Base-by-base conservation (phyloP, 202 grass and related monocot genomes). In the Carex sylvatica region DNA sequence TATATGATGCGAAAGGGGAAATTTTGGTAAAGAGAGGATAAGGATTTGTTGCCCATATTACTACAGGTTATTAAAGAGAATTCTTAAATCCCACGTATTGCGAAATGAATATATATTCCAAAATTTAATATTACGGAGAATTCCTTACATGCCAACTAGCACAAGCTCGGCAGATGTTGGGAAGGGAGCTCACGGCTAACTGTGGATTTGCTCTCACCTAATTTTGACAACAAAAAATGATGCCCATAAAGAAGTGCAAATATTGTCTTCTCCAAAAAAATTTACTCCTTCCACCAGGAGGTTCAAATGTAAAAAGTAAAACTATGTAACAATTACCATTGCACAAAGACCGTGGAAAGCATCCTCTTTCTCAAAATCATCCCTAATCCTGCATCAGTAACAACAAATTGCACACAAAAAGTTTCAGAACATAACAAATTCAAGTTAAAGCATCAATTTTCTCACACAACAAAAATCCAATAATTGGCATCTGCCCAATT, bases 291-390 rank as follows among this genome's bases (percentile, higher is more conserved):
- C 52, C 28, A 55, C 30, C 16, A 59, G 58, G 18, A 38, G 30
- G 74, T 20, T 4, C 0, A 77, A 44, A 85, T 55, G 42, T 78
- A 61, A 74, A 55, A 67, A 83, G 12, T 31, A 56, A 82, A 59
- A 10, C n/a, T 74, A 16, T 61, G 68, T 67, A 6, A 4, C 19
- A 84, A 55, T 58, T 90, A 98, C 96, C 89, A 96, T 89, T 82
- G 97, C 97, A 84, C 97, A 99, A 31, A 99, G 85, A 63, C 97
- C 97, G 82, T 91, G 91, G 84, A 99, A 99, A 5, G 96, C 89
- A 30, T 94, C 97, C 89, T 96, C 97, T 90, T 99, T 99, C 91
- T 99, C 97, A 84, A 93, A 96, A 88, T 99, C 97, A 85, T 99
- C 97, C 86, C 93, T 85, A 85, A 99, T 96, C 91, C 97, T 99